Base-by-base conservation (phyloP, 73 alveolate species). In the Tetrahymena malaccensis region DNA sequence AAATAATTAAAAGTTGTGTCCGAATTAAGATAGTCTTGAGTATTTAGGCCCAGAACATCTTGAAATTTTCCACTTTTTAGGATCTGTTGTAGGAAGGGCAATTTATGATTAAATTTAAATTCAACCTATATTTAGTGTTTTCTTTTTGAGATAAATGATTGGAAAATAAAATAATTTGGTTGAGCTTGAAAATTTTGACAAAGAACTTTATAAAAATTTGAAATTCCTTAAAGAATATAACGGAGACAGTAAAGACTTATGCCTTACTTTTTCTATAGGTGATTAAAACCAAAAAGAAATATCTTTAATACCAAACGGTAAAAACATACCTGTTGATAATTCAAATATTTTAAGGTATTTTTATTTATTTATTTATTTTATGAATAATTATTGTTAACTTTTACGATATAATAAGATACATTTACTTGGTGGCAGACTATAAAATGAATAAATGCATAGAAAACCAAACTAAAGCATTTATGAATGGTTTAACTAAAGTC, bases 51-150 rank as follows among this genome's bases (percentile, higher is more conserved):
- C 96, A 0, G 96, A 97, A n/a, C 98, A 97, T 95, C 96, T 98
- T 70, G 95, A 84, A n/a, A 97, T 97, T 96, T 98, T 98, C 96
- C 97, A 96, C 84, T 98, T 98, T 96, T 94, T 98, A 43, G 99
- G 99, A 35, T 97, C 97, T 94, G 96, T 98, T 27, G 94, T 98
- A 55, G 99, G 99, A 35, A 98, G 98, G 94, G 99, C 99, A 33
- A 98, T 98, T 96, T 98, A 95, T 95, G 99, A 98, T 96, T 98
- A 98, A 43, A 97, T 98, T 94, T 94, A 97, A 89, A 27, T 98
- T 37, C 99, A 98, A 70, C 99, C 99, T 93, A 96, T 96, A 94
- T 98, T 98, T 94, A 99, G 99, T 5, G 97, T 98, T 43, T 98
- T 98, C 97, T 98, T 98, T 96, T 96, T 98, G 50, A 97, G 98